phyloP scores from a whole-genome alignment of 2,329 filamentous ascomycete genomes.

The Chaetomium sp. region DNA sequence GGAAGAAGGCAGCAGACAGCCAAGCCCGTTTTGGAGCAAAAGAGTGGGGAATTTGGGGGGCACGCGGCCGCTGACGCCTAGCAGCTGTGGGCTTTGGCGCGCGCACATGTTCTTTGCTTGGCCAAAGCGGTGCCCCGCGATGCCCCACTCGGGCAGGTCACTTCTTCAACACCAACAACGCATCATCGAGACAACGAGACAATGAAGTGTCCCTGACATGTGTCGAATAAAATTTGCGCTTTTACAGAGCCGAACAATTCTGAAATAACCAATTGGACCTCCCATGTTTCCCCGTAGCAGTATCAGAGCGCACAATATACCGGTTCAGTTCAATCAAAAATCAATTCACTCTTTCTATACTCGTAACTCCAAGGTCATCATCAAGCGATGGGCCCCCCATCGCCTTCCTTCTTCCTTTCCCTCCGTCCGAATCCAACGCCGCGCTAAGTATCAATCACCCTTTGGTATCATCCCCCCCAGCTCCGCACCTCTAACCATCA shows the following conservation, averaged over 20 bases:
- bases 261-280: no score
- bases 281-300: no score
- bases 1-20: constrained; percentile 3
- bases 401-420: background rate
- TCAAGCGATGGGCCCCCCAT: background rate
- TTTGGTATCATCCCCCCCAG: constrained; percentile 4
- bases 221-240: no score
- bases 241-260: no score
- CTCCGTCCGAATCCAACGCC: constrained; percentile 3
- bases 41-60: constrained; percentile 6
- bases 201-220: no score
- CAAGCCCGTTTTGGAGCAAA: background rate
- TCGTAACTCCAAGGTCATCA: background rate
- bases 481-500: background rate
- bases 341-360: background rate
- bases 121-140: background rate
- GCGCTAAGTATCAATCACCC: constrained; percentile 6
- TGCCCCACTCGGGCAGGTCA: constrained; percentile 7
- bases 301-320: no score
- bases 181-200: background rate
- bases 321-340: background rate
- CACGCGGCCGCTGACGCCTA: constrained; percentile 17
- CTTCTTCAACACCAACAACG: background rate
- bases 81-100: background rate
- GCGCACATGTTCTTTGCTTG: no score